Base-by-base conservation (phyloP, 2,329 filamentous ascomycete species). In the Lomentospora prolificans region DNA sequence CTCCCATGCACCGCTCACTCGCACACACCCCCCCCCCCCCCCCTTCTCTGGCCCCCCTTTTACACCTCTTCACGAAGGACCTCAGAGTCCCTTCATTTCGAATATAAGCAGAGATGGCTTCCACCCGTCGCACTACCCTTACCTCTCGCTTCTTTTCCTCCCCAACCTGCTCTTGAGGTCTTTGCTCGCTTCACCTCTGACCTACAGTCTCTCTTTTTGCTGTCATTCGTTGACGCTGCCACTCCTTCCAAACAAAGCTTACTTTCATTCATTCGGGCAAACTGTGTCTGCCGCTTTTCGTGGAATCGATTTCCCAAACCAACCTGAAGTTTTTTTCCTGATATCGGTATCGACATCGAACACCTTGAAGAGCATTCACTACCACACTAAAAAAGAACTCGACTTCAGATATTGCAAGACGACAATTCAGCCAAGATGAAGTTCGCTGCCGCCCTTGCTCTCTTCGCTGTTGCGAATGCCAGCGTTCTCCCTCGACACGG, bases 391-490 rank as follows among this genome's bases (percentile, higher is more conserved):
- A 55, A 41, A 55, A 59, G 27, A 48, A 48, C 22, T 48, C 44
- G 44, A 22, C 19, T 48, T 10, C 10, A 22, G 22, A 48, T 25
- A 22, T 25, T 25, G 22, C 22, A 48, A 55, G 27, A 61, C 51
- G 56, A 61, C 54, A 41, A 56, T 33, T 58, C 55, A 56, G 54
- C 62, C 70, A 77, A 70, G 57, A 80, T 80, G 77, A 77, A 77
- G 71, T 66, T 74, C 60, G 64, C 70, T 56, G 65, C 75, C 61
- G 63, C 66, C 61, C 61, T 77, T 61, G 73, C 72, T 69, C 67
- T 76, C 59, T 65, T 76, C 66, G 69, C 69, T 61, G 64, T 73
- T 52, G 77, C 75, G 64, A 69, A 71, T 64, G 71, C 72, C 58
- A 62, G 65, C 60, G 58, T 58, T 41, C 66, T 68, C 60, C 68